phyloP scores from a whole-genome alignment of 2,329 filamentous ascomycete genomes.

The Clonostachys sp. region DNA sequence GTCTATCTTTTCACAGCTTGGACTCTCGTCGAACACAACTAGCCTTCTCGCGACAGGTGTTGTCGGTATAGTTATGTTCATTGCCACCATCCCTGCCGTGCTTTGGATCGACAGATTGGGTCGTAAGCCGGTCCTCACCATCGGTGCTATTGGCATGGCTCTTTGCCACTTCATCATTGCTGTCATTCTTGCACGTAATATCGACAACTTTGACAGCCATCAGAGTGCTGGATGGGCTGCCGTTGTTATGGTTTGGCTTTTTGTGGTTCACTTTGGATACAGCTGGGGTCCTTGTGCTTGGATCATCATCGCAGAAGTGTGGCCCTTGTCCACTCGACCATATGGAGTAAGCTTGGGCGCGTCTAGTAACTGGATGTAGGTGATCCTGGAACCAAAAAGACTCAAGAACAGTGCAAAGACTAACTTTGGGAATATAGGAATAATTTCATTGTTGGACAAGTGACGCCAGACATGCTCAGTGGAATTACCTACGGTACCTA shows the following conservation, averaged over 20 bases:
- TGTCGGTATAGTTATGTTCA: constrained; percentile 66
- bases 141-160: constrained; percentile 67
- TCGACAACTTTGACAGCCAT: constrained; percentile 53
- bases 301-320: constrained; percentile 73
- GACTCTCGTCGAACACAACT: constrained; percentile 43
- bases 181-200: constrained; percentile 60
- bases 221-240: constrained; percentile 66
- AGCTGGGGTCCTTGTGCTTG: constrained; percentile 71
- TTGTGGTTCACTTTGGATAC: constrained; percentile 71
- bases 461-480: constrained; percentile 64
- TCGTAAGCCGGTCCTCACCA: constrained; percentile 55
- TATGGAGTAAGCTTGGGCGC: constrained; percentile 69
- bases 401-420: background rate
- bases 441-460: constrained; percentile 62
- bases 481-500: constrained; percentile 67
- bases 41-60: constrained; percentile 67
- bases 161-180: constrained; percentile 68
- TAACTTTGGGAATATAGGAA: constrained; percentile 24
- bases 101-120: constrained; percentile 62
- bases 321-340: constrained; percentile 64
- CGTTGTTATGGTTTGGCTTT: constrained; percentile 66
- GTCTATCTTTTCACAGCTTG: constrained; percentile 63
- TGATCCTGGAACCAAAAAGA: background rate
- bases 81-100: constrained; percentile 63
- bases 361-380: constrained; percentile 59